These are phyloP conservation scores for Didymellaceae sp. DNA, from an alignment of 2,329 filamentous ascomycete species.

Conservation along the genomic window DNA sequence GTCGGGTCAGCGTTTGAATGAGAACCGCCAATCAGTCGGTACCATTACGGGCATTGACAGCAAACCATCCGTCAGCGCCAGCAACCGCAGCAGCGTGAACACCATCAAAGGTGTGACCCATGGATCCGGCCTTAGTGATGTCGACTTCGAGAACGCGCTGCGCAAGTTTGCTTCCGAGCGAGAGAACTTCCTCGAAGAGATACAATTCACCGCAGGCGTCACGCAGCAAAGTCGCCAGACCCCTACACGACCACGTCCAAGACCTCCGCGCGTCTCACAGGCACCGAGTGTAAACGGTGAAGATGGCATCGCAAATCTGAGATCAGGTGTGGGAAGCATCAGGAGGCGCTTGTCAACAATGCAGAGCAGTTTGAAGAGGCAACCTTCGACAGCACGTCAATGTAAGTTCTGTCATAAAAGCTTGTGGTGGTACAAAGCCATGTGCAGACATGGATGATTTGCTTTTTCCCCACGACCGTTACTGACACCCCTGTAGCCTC, in stretches of 20 bases:
- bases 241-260: constrained; percentile 73
- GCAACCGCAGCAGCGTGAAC: constrained; percentile 66
- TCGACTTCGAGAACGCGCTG: constrained; percentile 92
- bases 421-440: constrained; percentile 7
- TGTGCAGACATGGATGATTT: constrained; percentile 26
- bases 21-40: constrained; percentile 59
- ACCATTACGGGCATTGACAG: constrained; percentile 55
- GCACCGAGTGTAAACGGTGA: constrained; percentile 52
- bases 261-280: constrained; percentile 74
- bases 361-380: constrained; percentile 85
- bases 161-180: constrained; percentile 95
- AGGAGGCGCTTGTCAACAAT: constrained; percentile 94
- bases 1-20: constrained; percentile 51
- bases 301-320: constrained; percentile 60
- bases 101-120: constrained; percentile 62
- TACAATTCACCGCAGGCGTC: constrained; percentile 84
- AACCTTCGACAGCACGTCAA: constrained; percentile 76
- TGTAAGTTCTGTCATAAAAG: constrained; percentile 59
- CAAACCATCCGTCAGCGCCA: constrained; percentile 56
- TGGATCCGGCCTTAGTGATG: constrained; percentile 65
- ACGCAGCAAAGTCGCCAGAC: constrained; percentile 55
- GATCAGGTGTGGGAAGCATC: constrained; percentile 79
- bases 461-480: constrained; percentile 28
- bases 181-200: constrained; percentile 90
- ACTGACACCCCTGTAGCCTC: constrained; percentile 57